Conservation (phyloP, 2,329 filamentous ascomycete species). For the Nannizzia gypsea region DNA sequence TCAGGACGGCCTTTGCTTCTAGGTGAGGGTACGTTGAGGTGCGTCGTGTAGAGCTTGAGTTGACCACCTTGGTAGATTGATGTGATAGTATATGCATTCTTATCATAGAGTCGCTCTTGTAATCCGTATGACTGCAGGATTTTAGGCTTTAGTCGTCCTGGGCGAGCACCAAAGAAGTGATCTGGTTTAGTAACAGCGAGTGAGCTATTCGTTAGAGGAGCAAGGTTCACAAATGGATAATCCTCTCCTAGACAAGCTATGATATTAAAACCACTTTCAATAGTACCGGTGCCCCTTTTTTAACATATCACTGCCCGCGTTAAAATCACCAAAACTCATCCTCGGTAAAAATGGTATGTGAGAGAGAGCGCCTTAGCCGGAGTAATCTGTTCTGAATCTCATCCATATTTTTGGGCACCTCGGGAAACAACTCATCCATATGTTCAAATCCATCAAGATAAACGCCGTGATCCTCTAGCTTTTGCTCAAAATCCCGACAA, state of each 20-base stretch:
- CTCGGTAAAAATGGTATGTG: neutral
- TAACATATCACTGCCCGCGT: no score
- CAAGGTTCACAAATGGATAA: slow-evolving; percentile 26
- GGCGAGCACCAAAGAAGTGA: slow-evolving; percentile 22
- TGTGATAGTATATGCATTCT: slow-evolving; percentile 30
- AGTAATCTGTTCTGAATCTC: neutral
- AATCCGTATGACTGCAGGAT: slow-evolving; percentile 28
- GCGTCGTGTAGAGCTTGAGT: slow-evolving; percentile 9
- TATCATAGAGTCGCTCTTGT: slow-evolving; percentile 27
- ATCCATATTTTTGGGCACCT: neutral
- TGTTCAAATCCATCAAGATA: neutral
- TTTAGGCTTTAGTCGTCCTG: slow-evolving; percentile 20
- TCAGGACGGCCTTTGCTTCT: neutral
- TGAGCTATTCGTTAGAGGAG: slow-evolving; percentile 25
- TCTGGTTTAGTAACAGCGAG: slow-evolving; percentile 20
- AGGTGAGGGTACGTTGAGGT: neutral
- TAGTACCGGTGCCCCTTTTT: no score
- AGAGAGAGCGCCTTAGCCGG: neutral
- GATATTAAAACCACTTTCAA: slow-evolving; percentile 12
- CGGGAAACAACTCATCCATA: neutral
- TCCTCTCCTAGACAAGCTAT: slow-evolving; percentile 15
- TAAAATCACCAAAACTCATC: neutral
- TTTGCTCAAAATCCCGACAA: neutral
- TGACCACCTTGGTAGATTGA: slow-evolving; percentile 11
- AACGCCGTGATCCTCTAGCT: neutral